Base-by-base conservation (phyloP, 176 grass and related monocot species). In the Oryza nivara region DNA sequence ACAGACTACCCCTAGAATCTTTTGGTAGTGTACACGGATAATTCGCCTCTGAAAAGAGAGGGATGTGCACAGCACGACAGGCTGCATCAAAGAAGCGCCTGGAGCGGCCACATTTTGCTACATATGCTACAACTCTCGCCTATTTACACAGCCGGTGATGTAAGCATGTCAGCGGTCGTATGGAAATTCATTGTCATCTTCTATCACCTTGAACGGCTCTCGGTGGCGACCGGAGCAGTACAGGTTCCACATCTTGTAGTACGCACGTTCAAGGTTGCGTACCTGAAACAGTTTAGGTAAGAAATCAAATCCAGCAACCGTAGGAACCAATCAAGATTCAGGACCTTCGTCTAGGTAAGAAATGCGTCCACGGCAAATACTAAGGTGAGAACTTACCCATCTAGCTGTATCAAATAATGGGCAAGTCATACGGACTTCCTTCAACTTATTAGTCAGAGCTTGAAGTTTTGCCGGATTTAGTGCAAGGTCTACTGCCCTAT, bases 221-320 rank as follows among this genome's bases (percentile, higher is more conserved):
- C 89, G 89, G 25, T 90, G 79, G n/a, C 66, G 67, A 36, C 88
- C 77, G 1, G 79, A 77, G 75, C 88, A 92, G 70, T 94, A 87
- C 65, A 94, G 79, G 70, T 90, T 90, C 94, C 94, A 94, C 94
- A 97, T 97, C 56, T 94, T 97, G 84, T 86, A 94, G 69, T 97
- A 97, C 7, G 94, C 89, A 70, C 94, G 90, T 30, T 94, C 94
- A 72, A 97, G 77, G 87, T 97, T 97, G 16, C 32, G 67, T 22
- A 97, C 94, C 94, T 97, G 83, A 72, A 72, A 90, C 9, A 36
- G 14, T 65, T 83, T 40, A 11, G 47, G 36, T 38, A 38, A 38
- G 36, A 38, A 38, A 38, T 38, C 36, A 38, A 38, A 38, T 38
- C 36, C 36, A 38, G 36, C 36, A 38, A 38, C 36, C 6, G 36